Base-by-base conservation (phyloP, 2,329 filamentous ascomycete genomes). In the Penicillium sp. region DNA sequence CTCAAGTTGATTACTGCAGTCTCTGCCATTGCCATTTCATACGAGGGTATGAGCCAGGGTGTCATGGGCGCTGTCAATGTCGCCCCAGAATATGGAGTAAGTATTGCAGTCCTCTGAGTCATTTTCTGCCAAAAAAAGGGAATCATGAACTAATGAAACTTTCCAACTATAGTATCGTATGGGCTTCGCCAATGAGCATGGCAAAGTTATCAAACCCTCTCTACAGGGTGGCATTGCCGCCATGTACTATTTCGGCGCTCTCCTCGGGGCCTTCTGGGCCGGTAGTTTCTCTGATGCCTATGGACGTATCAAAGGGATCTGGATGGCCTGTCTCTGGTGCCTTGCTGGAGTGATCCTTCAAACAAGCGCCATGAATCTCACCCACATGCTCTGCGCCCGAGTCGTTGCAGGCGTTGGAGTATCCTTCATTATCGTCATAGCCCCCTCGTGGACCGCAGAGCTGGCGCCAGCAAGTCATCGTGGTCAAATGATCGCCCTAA, bases 211-310 rank as follows among this genome's bases (percentile, higher is more conserved):
- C 15, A 68, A 62, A 67, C 38, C 65, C 63, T 16, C 54, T 70
- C 3, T 72, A 4, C 71, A 75, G 50, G 72, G 72, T 29, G 72
- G 71, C 26, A 74, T 74, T 28, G 65, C 72, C 18, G 58, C 66
- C 2, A 68, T 76, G 31, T 76, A 74, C 61, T 74, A 74, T 53
- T 39, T 53, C 7, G 63, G 59, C 6, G 45, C 58, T 28, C 45
- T 63, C n/a, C 26, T 61, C 38, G 63, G 63, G 45, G 47, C 39
- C n/a, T 65, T 52, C 51, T 61, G 44, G 58, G 53, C 29, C 41
- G 61, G 54, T 51, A 48, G 52, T 42, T 59, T 51, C 49, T 49
- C 50, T 41, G 61, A 65, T 49, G 47, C 28, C 26, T 53, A 62
- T 31, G 63, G 63, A 12, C 56, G 63, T 13, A 59, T 53, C 28